A percentile compares a stretch with the other conserved stretches of the same genome.
Conservation (phyloP, 768 basidiomycete species). For the Boletus edulis region DNA sequence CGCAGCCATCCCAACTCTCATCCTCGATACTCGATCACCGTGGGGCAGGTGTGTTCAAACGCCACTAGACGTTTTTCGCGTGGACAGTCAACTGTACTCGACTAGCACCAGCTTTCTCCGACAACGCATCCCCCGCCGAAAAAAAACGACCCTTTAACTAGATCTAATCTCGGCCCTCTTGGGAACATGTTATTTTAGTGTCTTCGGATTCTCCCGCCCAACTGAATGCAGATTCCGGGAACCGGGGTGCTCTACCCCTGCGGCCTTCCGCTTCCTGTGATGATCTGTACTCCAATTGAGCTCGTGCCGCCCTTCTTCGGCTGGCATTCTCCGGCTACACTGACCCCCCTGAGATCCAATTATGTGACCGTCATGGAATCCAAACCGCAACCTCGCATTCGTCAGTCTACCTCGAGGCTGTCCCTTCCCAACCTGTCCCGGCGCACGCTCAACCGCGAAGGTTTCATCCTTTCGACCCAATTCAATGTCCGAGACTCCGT, state of each 20-base stretch:
- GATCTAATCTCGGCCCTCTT: slow-evolving; percentile 28
- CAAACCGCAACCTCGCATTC: slow-evolving; percentile 6
- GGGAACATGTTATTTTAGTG: slow-evolving; percentile 26
- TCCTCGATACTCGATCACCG: too few species aligned
- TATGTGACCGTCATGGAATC: not conserved
- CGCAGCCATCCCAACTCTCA: too few species aligned
- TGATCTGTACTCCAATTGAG: slow-evolving; percentile 17
- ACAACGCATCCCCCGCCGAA: slow-evolving; percentile 1
- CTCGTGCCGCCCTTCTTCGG: slow-evolving; percentile 14
- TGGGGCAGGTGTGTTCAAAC: slow-evolving; percentile 5
- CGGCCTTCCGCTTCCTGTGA: slow-evolving; percentile 31
- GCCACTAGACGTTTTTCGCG: slow-evolving; percentile 32
- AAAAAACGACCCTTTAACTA: not conserved
- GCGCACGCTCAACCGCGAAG: slow-evolving; percentile 26
- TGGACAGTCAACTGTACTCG: slow-evolving; percentile 10
- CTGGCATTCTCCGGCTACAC: slow-evolving; percentile 3
- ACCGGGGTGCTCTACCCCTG: slow-evolving; percentile 10
- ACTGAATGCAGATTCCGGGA: not conserved
- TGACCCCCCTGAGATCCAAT: slow-evolving; percentile 10
- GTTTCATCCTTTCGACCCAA: slow-evolving; percentile 14
- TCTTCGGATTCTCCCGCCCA: slow-evolving; percentile 21
- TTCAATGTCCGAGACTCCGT: slow-evolving; percentile 35
- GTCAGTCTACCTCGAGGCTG: slow-evolving; percentile 12
- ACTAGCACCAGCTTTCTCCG: slow-evolving; percentile 1
- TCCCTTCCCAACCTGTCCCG: not conserved